These are phyloP conservation scores for Symmetrospora coprosmae DNA, from an alignment of 768 basidiomycete species.

Conservation along the genomic window DNA sequence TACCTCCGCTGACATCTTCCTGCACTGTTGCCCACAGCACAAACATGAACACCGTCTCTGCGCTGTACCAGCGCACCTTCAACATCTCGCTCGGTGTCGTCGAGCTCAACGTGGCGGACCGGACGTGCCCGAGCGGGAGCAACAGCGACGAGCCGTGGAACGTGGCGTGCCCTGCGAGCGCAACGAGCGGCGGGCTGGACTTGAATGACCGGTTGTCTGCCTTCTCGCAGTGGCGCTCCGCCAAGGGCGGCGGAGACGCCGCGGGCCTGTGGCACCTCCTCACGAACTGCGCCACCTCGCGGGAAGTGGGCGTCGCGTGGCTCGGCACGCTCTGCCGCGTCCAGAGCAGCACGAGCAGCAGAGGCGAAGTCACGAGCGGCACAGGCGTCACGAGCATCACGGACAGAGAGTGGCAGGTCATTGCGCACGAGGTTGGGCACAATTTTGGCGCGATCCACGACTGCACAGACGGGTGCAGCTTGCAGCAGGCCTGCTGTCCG, in stretches of 20 bases:
- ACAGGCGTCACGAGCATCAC: conserved; percentile 68
- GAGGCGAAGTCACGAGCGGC: conserved; percentile 38
- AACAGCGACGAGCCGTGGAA: conserved; percentile 59
- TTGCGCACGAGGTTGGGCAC: conserved; percentile 69
- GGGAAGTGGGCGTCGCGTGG: conserved; percentile 72
- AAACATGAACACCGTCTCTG: conserved; percentile 31
- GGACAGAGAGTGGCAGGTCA: conserved; percentile 64
- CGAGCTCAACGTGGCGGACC: conserved; percentile 57
- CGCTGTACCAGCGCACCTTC: conserved; percentile 50
- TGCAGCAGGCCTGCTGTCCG: conserved; percentile 54
- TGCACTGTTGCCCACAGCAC: neutral
- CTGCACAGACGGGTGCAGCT: conserved; percentile 55
- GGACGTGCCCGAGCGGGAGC: conserved; percentile 50
- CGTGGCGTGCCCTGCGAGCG: conserved; percentile 45
- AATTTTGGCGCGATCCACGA: conserved; percentile 53
- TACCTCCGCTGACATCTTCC: neutral
- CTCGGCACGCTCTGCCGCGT: conserved; percentile 53
- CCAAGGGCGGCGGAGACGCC: conserved; percentile 50
- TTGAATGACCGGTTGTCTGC: conserved; percentile 59
- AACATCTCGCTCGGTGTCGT: conserved; percentile 73
- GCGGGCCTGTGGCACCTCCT: conserved; percentile 78
- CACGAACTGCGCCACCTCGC: conserved; percentile 67
- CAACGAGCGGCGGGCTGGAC: conserved; percentile 35
- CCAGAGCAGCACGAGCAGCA: neutral
- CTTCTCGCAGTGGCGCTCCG: conserved; percentile 70